Evolutionary conservation across 2,329 filamentous ascomycete species (phyloP), one percentile per base, ranked within the genome.

Genomic region (Fusarium tricinctum): DNA sequence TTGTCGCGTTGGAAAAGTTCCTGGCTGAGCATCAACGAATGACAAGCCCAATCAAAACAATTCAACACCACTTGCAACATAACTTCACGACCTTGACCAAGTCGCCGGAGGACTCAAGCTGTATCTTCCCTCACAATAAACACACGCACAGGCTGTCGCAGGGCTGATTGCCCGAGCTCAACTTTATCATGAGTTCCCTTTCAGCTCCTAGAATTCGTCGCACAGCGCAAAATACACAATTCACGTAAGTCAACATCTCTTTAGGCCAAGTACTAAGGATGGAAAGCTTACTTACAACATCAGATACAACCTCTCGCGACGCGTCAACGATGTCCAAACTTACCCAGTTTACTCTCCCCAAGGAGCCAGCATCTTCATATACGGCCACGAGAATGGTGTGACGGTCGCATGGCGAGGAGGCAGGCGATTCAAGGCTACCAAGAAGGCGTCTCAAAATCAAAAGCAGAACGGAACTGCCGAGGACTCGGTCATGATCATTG

Each of bases 361-460:
- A 72, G 88, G 88, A 35, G 88, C 89, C 8, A 87, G 84, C 4
- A 84, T 91, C 72, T 75, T 91, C 26, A 78, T 91, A 44, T 89
- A 89, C 71, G 88, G 86, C 45, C 88, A 90, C 70, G 87, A 89
- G 61, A 88, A 85, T 75, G 89, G 89, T 44, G 77, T 90, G 42
- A 88, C 84, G 5, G 72, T 91, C 38, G 77, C 88, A 23, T 91
- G 89, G 89, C 84, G 87, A 42, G 89, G 89, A 45, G 88, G 88
- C 13, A 83, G 83, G 50, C 81, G 82, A n/a, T 86, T 91, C 71
- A 90, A 88, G 73, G 64, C 80, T 3, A 66, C 77, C 2, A 77
- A 80, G 38, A 80, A 82, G 51, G 70, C 74, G 17, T 63, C 69
- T 3, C 67, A 69, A 10, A 78, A 78, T 59, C 78, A 80, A 59